Evolutionary conservation across 805 yeast species (phyloP).

Genomic region (Brettanomyces custersianus): DNA sequence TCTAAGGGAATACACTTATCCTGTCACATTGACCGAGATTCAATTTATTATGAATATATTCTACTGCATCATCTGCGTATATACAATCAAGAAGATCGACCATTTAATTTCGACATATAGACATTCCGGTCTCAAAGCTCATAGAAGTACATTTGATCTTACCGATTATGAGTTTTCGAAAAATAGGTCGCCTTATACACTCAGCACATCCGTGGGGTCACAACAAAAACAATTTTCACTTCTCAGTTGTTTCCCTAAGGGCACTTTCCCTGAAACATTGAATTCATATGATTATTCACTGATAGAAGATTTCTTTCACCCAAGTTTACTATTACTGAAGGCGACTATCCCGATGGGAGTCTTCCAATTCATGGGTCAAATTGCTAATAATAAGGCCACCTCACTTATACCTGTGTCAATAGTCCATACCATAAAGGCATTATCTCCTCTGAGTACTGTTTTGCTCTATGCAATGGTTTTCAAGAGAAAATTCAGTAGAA

Average conservation of each 20-base stretch:
- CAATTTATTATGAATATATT: conserved; percentile 71
- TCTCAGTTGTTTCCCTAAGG: conserved; percentile 32
- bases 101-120: conserved; percentile 17
- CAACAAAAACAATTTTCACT: conserved; percentile 9
- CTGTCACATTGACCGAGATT: conserved; percentile 81
- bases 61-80: conserved; percentile 37
- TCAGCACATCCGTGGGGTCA: conserved; percentile 1
- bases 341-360: conserved; percentile 91
- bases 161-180: conserved; percentile 7
- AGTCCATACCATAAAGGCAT: conserved; percentile 89
- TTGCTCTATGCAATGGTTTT: conserved; percentile 60
- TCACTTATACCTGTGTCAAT: conserved; percentile 86
- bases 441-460: conserved; percentile 86
- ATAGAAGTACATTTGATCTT: neutral
- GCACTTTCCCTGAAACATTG: conserved; percentile 37
- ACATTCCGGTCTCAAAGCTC: conserved; percentile 1
- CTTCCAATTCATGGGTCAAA: conserved; percentile 89
- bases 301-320: conserved; percentile 36
- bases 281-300: conserved; percentile 21
- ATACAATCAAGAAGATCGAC: conserved; percentile 17
- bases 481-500: conserved; percentile 42
- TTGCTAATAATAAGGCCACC: conserved; percentile 88
- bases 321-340: conserved; percentile 40
- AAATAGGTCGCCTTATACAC: conserved; percentile 26
- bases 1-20: conserved; percentile 59